Evolutionary conservation across 2,329 filamentous ascomycete genomes (phyloP), one percentile per base, ranked within the genome.

Genomic region (Metarhizium humberi): DNA sequence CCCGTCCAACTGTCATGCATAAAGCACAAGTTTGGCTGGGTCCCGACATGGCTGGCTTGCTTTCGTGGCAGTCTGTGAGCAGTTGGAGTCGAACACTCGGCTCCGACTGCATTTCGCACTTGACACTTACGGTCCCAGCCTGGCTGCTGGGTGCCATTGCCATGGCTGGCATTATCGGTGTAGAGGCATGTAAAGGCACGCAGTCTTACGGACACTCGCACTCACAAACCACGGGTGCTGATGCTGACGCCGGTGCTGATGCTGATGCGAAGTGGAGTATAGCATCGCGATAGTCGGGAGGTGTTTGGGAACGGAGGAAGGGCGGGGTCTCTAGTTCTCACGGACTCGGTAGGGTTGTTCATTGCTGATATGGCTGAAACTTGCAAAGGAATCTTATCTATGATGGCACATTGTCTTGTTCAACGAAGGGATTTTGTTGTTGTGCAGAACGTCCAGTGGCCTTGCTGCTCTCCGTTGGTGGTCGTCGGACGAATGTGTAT

Each of bases 1-100:
- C 46, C 20, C 20, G 18, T 25, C 59, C 62, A 55, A 56, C 62
- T 57, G 58, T 57, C 61, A 60, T 63, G 62, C 63, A 60, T 51
- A 42, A 36, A 47, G 59, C 57, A 62, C 38, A 40, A 36, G 38
- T 16, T 16, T 40, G 38, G 59, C 64, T 63, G 64, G 59, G 62
- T 61, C 62, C 63, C 56, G 59, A 63, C 59, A 56, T 61, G 63
- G 61, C 63, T 20, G 34, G 32, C 34, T 67, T 67, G 68, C 67
- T 65, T 63, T 73, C 70, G 69, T 73, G 70, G 70, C 70, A 72
- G 57, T 50, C 60, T 58, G 46, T 63, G 61, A 62, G 59, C 59
- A 60, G 61, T 56, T 48, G 40, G n/a, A 43, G 50, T 16, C 5
- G 38, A 20, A 25, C 42, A 7, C 10, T 45, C 42, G 42, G 42